Evolutionary conservation across 352 stramenopile species (phyloP).

Genomic region (Pythium utonaiense): DNA sequence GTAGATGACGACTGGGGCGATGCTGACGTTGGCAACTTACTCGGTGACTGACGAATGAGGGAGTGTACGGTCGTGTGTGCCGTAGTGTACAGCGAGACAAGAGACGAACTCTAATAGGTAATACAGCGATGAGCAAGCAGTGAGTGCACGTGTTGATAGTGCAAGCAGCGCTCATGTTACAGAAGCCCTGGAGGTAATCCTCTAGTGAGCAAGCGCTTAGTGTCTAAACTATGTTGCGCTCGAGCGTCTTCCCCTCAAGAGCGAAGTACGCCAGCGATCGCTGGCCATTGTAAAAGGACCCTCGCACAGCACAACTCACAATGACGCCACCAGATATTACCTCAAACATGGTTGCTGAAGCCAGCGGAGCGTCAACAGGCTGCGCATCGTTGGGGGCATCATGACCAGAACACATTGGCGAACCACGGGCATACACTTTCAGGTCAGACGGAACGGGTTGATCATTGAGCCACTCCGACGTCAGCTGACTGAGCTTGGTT

Average conservation of each 20-base stretch:
- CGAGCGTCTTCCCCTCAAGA: constrained; percentile 8
- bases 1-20: constrained; percentile 73
- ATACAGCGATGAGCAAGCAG: neutral
- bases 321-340: neutral
- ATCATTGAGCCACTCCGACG: neutral
- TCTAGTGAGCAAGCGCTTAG: no score
- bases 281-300: neutral
- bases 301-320: neutral
- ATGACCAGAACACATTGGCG: neutral
- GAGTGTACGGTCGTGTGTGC: no score
- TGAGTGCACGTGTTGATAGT: neutral
- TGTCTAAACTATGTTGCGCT: neutral
- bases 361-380: neutral
- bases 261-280: constrained; percentile 7
- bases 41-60: constrained; percentile 45
- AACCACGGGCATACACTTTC: neutral
- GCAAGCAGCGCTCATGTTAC: no score
- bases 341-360: neutral
- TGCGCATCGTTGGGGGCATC: neutral
- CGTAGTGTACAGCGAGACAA: constrained; percentile 7
- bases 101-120: neutral
- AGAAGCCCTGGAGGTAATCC: no score
- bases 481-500: neutral
- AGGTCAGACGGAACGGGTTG: neutral
- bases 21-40: constrained; percentile 70